These are phyloP conservation scores for Vaccinium vitisidaea DNA, from an alignment of 148 eudicot genomes.

Conservation along the genomic window DNA sequence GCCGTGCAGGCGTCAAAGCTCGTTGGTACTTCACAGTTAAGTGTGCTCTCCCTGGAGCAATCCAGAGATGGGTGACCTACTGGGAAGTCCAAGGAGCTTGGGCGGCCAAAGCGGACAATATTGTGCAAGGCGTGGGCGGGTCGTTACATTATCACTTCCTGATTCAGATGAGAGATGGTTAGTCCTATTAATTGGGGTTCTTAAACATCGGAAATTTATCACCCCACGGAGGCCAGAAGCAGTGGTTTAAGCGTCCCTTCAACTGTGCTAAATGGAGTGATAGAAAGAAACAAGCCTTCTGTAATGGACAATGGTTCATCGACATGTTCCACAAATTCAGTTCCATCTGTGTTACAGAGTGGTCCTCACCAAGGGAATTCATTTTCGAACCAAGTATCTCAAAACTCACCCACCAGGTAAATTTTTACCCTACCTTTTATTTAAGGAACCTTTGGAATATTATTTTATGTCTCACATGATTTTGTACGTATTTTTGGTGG, in stretches of 20 bases:
- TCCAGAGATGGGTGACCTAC: too few species aligned
- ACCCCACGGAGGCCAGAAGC: constrained; percentile 52
- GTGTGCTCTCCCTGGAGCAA: too few species aligned
- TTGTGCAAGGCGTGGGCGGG: too few species aligned
- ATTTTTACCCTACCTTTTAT: background rate
- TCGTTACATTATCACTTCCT: constrained; percentile 48
- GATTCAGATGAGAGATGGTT: constrained; percentile 65
- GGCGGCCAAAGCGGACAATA: too few species aligned
- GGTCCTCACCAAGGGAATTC: constrained; percentile 47
- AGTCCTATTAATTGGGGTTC: constrained; percentile 71
- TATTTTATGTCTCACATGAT: background rate
- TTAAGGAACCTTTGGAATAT: background rate
- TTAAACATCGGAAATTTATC: constrained; percentile 59
- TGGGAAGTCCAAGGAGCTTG: too few species aligned
- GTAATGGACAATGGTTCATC: constrained; percentile 76
- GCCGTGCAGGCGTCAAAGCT: too few species aligned
- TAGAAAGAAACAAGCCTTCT: constrained; percentile 44
- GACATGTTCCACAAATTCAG: constrained; percentile 71
- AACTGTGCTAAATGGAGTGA: constrained; percentile 51
- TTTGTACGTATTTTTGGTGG: constrained; percentile 26
- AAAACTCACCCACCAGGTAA: constrained; percentile 53
- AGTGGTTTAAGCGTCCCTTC: constrained; percentile 42
- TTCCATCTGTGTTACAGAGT: constrained; percentile 50
- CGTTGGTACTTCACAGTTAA: too few species aligned
- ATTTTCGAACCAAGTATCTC: constrained; percentile 26